Evolutionary conservation across 495 filamentous ascomycete genomes (phyloP).

Genomic region (Neurospora sp.): DNA sequence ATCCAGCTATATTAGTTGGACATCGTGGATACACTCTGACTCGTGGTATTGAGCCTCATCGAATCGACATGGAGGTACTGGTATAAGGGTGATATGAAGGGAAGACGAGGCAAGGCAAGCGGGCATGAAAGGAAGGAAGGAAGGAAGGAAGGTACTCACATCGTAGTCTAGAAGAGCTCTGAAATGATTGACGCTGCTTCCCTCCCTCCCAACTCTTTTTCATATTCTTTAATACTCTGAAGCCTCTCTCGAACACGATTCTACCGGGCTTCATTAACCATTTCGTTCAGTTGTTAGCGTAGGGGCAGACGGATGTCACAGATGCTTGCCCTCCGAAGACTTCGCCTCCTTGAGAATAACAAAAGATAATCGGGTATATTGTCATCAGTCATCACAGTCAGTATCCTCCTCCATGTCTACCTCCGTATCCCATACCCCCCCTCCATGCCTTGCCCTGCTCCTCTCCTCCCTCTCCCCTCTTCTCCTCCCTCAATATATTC

Average conservation of each 20-base stretch:
- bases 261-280: background rate
- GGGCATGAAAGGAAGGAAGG: background rate
- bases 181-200: background rate
- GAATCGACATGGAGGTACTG: background rate
- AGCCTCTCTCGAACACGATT: background rate
- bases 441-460: no score
- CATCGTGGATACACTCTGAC: background rate
- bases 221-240: background rate
- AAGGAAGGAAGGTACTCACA: background rate
- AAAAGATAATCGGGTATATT: background rate
- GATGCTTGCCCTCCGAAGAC: background rate
- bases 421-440: no score
- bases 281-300: background rate
- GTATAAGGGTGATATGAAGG: background rate
- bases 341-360: background rate
- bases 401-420: background rate
- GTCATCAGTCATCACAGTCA: background rate
- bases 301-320: background rate
- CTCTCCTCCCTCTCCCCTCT: background rate
- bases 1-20: background rate
- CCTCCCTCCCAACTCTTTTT: background rate
- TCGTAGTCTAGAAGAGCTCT: background rate
- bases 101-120: background rate
- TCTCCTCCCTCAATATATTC: background rate
- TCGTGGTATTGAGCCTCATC: no score